Base-by-base conservation (phyloP, 192 early-diverging fungal species). In the Dispira simplex region DNA sequence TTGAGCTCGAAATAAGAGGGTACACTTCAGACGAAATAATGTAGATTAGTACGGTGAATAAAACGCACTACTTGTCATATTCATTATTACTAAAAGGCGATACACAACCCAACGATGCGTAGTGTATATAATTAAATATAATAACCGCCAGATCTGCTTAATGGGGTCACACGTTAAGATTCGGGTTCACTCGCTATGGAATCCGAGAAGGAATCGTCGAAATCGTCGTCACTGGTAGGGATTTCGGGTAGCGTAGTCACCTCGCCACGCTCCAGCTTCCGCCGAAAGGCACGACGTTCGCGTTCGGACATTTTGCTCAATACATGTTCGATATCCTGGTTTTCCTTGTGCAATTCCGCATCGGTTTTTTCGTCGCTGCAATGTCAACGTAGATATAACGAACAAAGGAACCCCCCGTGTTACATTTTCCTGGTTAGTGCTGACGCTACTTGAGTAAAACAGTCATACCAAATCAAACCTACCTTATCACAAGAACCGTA, bases 251-350 rank as follows among this genome's bases (percentile, higher is more conserved):
- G 21, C 20, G 12, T 27, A 3, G 13, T 26, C 39, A 83, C 85
- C 20, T 92, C 89, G 3, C 88, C 91, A 14, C 85, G 77, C 65
- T 87, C 87, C 64, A 97, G 59, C 67, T 90, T 85, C 18, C 95
- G 70, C 52, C 87, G 67, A 66, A 87, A 93, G 39, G 84, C 79
- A 67, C 92, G 76, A 65, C 89, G 84, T 65, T 92, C 82, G 64
- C 95, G 84, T 71, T 92, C 88, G 11, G 80, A 77, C 85, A 98
- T 83, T 51, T 66, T 66, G 16, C 68, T 73, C 64, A 97, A 73
- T 58, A 85, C 67, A 14, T 74, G 69, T 66, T 92, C 86, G 13
- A 81, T 69, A 59, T 90, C 88, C 62, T 89, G 87, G 62, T 83
- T 72, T 62, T 91, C 90, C 59, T 82, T 77, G 13, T 78, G 66